Percentiles rank a stretch among this genome's conserved stretches.
Evolutionary conservation across 208 protist genomes (phyloP).

Genomic region (Lotmaria passim): DNA sequence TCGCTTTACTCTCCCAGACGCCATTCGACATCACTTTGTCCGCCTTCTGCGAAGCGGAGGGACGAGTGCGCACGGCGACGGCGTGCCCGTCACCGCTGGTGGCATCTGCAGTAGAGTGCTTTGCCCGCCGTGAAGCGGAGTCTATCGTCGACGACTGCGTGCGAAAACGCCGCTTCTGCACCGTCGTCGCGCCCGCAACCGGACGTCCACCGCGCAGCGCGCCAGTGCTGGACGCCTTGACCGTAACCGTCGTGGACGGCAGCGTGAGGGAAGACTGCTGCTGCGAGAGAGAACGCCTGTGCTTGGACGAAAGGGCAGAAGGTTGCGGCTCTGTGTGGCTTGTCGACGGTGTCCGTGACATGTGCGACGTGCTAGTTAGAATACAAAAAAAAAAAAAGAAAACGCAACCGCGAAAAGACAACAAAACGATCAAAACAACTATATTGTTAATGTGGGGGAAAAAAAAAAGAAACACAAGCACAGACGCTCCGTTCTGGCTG

Average conservation of each 20-base stretch:
- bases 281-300: conserved; percentile 16
- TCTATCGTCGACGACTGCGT: conserved; percentile 11
- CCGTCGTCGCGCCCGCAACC: not conserved
- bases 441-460: not conserved
- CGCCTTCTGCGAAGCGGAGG: not conserved
- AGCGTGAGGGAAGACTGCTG: not conserved
- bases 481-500: too few species aligned
- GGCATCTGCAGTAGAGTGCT: not conserved
- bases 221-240: not conserved
- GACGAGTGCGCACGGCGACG: conserved; percentile 2
- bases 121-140: not conserved
- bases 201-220: not conserved
- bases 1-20: not conserved
- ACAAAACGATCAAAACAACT: not conserved
- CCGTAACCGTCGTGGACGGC: not conserved
- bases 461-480: too few species aligned
- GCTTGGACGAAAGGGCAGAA: not conserved
- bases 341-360: conserved; percentile 3
- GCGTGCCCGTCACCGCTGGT: not conserved
- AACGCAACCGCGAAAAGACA: not conserved
- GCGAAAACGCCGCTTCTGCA: conserved; percentile 7
- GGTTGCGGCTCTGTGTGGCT: not conserved
- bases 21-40: not conserved
- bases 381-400: too few species aligned
- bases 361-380: too few species aligned